These are phyloP conservation scores for Botrytis deweyae DNA, from an alignment of 2,329 filamentous ascomycete species.

Conservation along the genomic window DNA sequence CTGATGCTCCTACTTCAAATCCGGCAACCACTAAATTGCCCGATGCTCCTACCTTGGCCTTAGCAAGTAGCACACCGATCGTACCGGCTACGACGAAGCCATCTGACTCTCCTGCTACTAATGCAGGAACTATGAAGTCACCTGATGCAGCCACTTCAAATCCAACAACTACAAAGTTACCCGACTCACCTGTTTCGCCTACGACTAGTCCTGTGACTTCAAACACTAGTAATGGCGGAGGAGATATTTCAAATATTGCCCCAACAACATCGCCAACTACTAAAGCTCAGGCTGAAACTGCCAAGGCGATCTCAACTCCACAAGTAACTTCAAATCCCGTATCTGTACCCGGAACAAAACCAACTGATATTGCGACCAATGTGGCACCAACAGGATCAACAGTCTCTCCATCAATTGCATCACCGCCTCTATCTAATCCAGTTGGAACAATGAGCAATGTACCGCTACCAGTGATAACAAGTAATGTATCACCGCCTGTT, in stretches of 20 bases:
- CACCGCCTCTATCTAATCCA: no score
- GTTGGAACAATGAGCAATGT: background rate
- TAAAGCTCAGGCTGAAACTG: constrained; percentile 1
- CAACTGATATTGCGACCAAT: background rate
- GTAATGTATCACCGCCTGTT: background rate
- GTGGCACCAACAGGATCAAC: background rate
- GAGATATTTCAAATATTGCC: background rate
- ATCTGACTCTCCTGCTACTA: background rate
- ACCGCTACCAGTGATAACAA: background rate
- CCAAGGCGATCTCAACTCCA: background rate
- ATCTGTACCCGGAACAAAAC: background rate
- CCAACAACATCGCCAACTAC: background rate
- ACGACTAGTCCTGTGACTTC: background rate
- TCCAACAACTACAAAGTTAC: background rate
- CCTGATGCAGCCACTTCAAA: background rate
- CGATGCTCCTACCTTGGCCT: background rate
- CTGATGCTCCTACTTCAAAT: background rate
- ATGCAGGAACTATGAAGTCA: background rate
- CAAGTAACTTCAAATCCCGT: constrained; percentile 1
- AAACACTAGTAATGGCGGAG: background rate
- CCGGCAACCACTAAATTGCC: background rate
- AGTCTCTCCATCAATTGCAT: background rate
- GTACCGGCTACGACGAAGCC: background rate
- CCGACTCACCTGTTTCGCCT: background rate
- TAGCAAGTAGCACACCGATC: background rate